A percentile compares a stretch with the other conserved stretches of the same genome.
phyloP scores from a whole-genome alignment of 1,139 yeast genomes.

The Magnusiomyces tetraspermus region DNA sequence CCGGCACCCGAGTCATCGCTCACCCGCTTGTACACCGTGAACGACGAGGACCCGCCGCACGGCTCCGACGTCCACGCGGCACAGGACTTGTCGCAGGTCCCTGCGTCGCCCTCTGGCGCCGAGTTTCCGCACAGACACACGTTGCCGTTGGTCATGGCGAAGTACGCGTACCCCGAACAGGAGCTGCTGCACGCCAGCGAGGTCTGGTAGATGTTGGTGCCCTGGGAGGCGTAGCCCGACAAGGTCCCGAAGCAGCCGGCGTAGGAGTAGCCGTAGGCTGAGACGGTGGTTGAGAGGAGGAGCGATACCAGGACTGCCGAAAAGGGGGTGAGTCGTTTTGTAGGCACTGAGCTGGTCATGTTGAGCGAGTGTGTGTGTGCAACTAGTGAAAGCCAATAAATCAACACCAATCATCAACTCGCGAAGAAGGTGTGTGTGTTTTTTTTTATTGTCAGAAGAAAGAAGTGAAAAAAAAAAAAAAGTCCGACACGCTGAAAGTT shows the following conservation, averaged over 20 bases:
- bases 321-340: background rate
- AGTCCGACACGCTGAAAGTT: too few relatives aligned
- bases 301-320: background rate
- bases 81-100: conserved; percentile 41
- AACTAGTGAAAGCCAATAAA: too few relatives aligned
- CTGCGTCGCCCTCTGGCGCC: conserved; percentile 37
- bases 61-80: conserved; percentile 10
- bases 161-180: conserved; percentile 19
- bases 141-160: conserved; percentile 50
- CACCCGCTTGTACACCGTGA: conserved; percentile 16
- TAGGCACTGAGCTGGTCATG: too few relatives aligned
- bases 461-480: too few relatives aligned
- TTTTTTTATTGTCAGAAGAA: too few relatives aligned
- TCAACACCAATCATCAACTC: too few relatives aligned
- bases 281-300: background rate
- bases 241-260: background rate
- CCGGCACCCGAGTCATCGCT: conserved; percentile 14
- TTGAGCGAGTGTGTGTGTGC: too few relatives aligned
- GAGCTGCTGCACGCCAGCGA: conserved; percentile 8
- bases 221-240: background rate
- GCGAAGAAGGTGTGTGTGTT: too few relatives aligned
- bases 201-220: conserved; percentile 7
- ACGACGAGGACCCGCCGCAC: conserved; percentile 17
- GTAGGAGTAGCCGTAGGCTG: background rate
- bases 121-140: conserved; percentile 57